phyloP scores from a whole-genome alignment of 2,329 filamentous ascomycete species.

The Trichoderma gracile region DNA sequence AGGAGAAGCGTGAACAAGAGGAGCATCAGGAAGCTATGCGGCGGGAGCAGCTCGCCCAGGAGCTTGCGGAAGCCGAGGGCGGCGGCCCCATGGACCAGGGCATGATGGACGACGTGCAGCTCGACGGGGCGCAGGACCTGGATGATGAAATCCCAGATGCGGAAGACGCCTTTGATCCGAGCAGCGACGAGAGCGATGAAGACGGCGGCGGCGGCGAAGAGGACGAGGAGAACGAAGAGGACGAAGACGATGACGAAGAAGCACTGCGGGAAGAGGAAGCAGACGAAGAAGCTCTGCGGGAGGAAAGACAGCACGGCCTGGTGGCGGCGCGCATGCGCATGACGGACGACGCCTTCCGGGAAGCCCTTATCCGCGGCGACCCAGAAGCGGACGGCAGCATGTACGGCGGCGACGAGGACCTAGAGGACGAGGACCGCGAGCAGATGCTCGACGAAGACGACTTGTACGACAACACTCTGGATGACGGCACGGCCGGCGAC shows the following conservation, averaged over 20 bases:
- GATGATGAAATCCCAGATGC: slow-evolving; percentile 75
- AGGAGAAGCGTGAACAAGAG: slow-evolving; percentile 84
- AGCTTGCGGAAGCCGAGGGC: slow-evolving; percentile 67
- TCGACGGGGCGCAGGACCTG: slow-evolving; percentile 60
- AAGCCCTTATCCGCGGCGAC: slow-evolving; percentile 56
- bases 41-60: slow-evolving; percentile 69
- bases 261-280: slow-evolving; percentile 45
- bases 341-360: slow-evolving; percentile 62
- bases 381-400: slow-evolving; percentile 50
- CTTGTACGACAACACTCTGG: slow-evolving; percentile 41
- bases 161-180: slow-evolving; percentile 56
- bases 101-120: slow-evolving; percentile 57
- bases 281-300: slow-evolving; percentile 44
- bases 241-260: slow-evolving; percentile 44
- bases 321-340: slow-evolving; percentile 55
- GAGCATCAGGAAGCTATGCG: slow-evolving; percentile 77
- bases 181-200: slow-evolving; percentile 45
- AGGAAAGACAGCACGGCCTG: slow-evolving; percentile 51
- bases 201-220: slow-evolving; percentile 45
- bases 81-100: slow-evolving; percentile 42
- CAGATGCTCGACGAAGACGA: slow-evolving; percentile 66
- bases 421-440: slow-evolving; percentile 57
- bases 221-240: slow-evolving; percentile 41
- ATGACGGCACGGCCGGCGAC: slow-evolving; percentile 40
- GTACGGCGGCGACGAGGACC: slow-evolving; percentile 56